Percentiles rank a stretch among this genome's conserved stretches.
These are phyloP conservation scores for Corymbia maculata DNA, from an alignment of 345 rosid genomes.

Conservation along the genomic window DNA sequence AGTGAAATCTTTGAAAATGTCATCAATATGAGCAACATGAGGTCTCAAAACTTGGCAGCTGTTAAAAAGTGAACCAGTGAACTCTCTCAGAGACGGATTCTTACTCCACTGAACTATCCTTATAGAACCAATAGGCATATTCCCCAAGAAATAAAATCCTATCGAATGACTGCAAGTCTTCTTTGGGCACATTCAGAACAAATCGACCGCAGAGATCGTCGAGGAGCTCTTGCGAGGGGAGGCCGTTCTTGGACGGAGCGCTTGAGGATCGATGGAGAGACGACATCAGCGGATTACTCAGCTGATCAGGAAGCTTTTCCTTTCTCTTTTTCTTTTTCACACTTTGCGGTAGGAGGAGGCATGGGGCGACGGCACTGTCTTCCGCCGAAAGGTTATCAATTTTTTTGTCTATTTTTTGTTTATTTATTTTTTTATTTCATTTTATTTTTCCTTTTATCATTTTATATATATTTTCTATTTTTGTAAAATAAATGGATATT, in stretches of 20 bases:
- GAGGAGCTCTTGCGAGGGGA: slow-evolving; percentile 93
- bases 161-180: slow-evolving; percentile 96
- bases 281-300: slow-evolving; percentile 27
- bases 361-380: background rate
- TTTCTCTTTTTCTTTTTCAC: too few species aligned
- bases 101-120: slow-evolving; percentile 88
- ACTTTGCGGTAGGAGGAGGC: background rate
- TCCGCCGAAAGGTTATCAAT: background rate
- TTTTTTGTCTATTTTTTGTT: too few species aligned
- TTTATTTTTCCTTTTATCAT: too few species aligned
- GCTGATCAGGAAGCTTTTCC: background rate
- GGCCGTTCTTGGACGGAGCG: slow-evolving; percentile 66
- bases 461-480: too few species aligned
- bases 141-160: slow-evolving; percentile 93
- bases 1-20: slow-evolving; percentile 91
- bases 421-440: too few species aligned
- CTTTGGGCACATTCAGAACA: slow-evolving; percentile 95
- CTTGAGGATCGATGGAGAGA: slow-evolving; percentile 66
- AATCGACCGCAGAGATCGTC: slow-evolving; percentile 99
- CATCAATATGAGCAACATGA: slow-evolving; percentile 86
- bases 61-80: slow-evolving; percentile 80
- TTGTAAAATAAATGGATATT: too few species aligned
- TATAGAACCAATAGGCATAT: slow-evolving; percentile 96
- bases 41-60: slow-evolving; percentile 86
- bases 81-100: slow-evolving; percentile 89